Evolutionary conservation across 495 filamentous ascomycete genomes (phyloP).

Genomic region (Penicillium turbatum): DNA sequence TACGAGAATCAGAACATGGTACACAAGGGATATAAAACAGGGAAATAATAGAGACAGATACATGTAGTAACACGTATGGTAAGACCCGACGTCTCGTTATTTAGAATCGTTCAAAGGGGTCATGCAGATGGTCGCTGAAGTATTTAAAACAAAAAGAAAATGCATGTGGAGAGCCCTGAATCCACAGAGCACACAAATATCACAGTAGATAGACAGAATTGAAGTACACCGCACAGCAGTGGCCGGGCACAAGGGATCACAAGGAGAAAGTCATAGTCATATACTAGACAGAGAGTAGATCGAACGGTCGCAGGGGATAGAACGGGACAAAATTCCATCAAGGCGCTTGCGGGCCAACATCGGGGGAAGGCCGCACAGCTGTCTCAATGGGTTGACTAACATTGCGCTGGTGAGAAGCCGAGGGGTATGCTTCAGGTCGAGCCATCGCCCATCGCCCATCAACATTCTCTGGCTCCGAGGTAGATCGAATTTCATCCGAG

Average conservation of each 20-base stretch:
- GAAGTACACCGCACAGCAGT: constrained; percentile 21
- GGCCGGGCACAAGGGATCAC: neutral
- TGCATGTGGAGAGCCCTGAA: neutral
- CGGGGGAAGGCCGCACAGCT: constrained; percentile 7
- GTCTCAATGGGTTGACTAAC: constrained; percentile 24
- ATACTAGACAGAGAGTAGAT: neutral
- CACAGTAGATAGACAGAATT: neutral
- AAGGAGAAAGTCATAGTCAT: neutral
- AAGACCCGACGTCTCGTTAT: constrained; percentile 4
- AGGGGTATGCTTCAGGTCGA: constrained; percentile 11
- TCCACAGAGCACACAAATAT: neutral
- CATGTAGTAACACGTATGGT: neutral
- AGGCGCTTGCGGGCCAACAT: neutral
- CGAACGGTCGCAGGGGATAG: neutral
- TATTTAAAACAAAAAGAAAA: constrained; percentile 1
- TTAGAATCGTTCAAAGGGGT: neutral
- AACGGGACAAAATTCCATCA: neutral
- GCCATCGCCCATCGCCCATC: constrained; percentile 19
- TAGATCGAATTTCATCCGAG: constrained; percentile 35
- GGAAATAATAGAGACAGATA: constrained; percentile 10
- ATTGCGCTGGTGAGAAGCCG: constrained; percentile 24
- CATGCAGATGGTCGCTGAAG: constrained; percentile 7
- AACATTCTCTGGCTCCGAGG: constrained; percentile 22
- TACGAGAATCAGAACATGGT: constrained; percentile 13
- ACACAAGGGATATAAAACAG: constrained; percentile 20